Conservation (phyloP, 805 yeast species). For the Metschnikowia rubicola region DNA sequence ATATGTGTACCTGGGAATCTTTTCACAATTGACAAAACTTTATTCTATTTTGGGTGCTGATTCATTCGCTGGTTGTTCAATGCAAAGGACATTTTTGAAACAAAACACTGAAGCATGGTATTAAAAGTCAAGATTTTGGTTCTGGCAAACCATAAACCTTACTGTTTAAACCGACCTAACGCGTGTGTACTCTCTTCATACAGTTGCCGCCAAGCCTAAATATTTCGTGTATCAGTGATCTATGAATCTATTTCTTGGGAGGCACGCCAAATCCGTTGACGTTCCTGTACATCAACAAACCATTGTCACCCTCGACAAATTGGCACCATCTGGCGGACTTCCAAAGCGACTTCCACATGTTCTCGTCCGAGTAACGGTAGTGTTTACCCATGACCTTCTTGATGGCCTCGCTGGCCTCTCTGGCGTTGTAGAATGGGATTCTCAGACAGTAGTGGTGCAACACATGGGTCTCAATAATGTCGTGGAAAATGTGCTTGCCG, state of each 20-base stretch:
- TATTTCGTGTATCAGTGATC: background rate
- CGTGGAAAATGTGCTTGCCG: slow-evolving; percentile 79
- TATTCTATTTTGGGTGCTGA: too few relatives aligned
- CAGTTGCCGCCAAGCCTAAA: too few relatives aligned
- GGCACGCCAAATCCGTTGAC: slow-evolving; percentile 38
- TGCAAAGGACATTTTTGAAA: too few relatives aligned
- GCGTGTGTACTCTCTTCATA: too few relatives aligned
- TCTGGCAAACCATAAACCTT: too few relatives aligned
- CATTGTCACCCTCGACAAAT: slow-evolving; percentile 65
- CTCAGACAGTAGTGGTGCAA: slow-evolving; percentile 80
- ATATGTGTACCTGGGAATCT: too few relatives aligned
- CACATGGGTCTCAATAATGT: slow-evolving; percentile 87
- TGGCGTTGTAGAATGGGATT: slow-evolving; percentile 85
- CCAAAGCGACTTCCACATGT: slow-evolving; percentile 69
- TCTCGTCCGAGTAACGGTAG: slow-evolving; percentile 63
- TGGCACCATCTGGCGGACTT: slow-evolving; percentile 64
- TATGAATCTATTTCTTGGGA: slow-evolving; percentile 12
- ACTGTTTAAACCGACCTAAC: too few relatives aligned
- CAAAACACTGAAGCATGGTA: too few relatives aligned
- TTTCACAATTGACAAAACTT: too few relatives aligned
- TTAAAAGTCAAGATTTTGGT: too few relatives aligned
- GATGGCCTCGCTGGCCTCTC: slow-evolving; percentile 74
- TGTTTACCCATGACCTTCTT: slow-evolving; percentile 83
- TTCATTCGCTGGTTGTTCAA: too few relatives aligned
- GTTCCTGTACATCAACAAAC: slow-evolving; percentile 63